A percentile compares a stretch with the other conserved stretches of the same genome.
These are phyloP conservation scores for Penicillium robsamsonii DNA, from an alignment of 495 filamentous ascomycete species.

Conservation along the genomic window DNA sequence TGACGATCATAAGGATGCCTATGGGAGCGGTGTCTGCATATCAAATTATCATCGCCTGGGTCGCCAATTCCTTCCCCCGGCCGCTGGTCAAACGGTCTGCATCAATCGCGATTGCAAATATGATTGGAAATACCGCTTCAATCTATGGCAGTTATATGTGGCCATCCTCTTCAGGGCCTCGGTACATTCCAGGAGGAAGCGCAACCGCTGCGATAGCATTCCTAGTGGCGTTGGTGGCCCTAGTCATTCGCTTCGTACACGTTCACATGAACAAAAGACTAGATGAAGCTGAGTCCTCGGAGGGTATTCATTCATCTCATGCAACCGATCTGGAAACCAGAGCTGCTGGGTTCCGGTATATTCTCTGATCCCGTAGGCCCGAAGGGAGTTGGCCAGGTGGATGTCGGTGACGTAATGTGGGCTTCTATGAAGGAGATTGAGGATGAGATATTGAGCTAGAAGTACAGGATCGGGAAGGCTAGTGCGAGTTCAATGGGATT, in stretches of 20 bases:
- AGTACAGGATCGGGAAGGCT: too few species aligned
- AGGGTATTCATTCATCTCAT: conserved; percentile 35
- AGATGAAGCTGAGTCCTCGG: conserved; percentile 46
- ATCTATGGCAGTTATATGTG: conserved; percentile 82
- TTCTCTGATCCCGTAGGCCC: conserved; percentile 27
- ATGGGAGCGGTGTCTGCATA: conserved; percentile 65
- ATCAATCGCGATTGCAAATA: conserved; percentile 74
- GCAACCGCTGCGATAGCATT: conserved; percentile 33
- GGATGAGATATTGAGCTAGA: too few species aligned
- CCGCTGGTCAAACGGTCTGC: conserved; percentile 66
- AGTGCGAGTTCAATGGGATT: too few species aligned
- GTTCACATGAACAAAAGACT: conserved; percentile 62
- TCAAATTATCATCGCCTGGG: conserved; percentile 63
- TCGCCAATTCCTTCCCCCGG: conserved; percentile 72
- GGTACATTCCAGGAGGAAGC: conserved; percentile 37
- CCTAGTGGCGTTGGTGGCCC: conserved; percentile 28
- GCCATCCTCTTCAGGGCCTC: conserved; percentile 44
- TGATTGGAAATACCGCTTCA: conserved; percentile 62
- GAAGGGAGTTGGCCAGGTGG: too few species aligned
- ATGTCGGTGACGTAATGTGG: too few species aligned
- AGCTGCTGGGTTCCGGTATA: conserved; percentile 60
- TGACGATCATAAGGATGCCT: conserved; percentile 33
- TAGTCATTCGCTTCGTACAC: conserved; percentile 46
- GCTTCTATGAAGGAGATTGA: too few species aligned
- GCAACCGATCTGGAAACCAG: conserved; percentile 41